These are phyloP conservation scores for Leptodermis oblonga DNA, from an alignment of 257 asterid species.

Conservation along the genomic window DNA sequence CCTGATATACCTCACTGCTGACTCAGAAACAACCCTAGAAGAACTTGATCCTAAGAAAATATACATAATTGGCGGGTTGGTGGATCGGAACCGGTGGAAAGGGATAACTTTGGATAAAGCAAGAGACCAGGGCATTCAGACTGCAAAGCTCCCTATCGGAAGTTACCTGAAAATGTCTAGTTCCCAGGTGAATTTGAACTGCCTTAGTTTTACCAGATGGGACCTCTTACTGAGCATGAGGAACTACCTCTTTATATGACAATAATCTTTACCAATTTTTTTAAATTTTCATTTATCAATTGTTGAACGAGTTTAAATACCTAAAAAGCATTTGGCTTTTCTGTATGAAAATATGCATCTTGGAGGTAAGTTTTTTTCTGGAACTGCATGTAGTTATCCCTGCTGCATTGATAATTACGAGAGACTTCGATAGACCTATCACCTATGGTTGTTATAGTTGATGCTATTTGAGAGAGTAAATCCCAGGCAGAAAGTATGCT, in stretches of 20 bases:
- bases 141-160: constrained; percentile 94
- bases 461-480: background rate
- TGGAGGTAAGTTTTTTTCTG: constrained; percentile 3
- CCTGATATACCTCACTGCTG: constrained; percentile 92
- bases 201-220: no score
- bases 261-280: background rate
- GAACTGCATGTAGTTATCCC: background rate
- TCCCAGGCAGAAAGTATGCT: background rate
- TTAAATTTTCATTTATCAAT: background rate
- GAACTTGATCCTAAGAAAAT: constrained; percentile 76
- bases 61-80: constrained; percentile 93
- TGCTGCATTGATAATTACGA: background rate
- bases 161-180: constrained; percentile 85
- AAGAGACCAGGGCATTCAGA: constrained; percentile 78
- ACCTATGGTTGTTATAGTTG: background rate
- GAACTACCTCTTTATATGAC: background rate
- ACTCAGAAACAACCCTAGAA: constrained; percentile 65
- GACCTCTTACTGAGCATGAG: background rate
- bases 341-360: background rate
- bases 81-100: constrained; percentile 96
- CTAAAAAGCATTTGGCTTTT: background rate
- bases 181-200: constrained; percentile 59
- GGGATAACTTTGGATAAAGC: constrained; percentile 93
- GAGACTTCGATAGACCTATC: background rate
- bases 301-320: background rate